A percentile compares a stretch with the other conserved stretches of the same genome.
Conservation (phyloP, 2,329 filamentous ascomycete species). For the Xylaria sp. region DNA sequence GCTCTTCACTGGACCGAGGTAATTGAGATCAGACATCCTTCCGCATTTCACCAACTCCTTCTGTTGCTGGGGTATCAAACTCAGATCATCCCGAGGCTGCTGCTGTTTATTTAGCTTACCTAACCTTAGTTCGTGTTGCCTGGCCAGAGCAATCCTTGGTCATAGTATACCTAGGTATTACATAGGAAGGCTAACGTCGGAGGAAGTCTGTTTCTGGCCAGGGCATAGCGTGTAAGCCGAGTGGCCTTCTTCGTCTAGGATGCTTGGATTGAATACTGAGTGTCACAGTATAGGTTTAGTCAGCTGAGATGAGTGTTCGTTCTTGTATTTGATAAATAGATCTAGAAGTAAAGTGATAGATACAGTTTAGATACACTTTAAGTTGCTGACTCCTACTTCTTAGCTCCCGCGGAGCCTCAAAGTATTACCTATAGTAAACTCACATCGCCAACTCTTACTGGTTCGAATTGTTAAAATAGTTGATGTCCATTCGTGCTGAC, state of each 20-base stretch:
- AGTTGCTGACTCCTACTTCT: not conserved
- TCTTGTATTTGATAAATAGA: slow-evolving; percentile 1
- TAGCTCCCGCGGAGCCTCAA: not conserved
- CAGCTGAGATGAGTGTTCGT: not conserved
- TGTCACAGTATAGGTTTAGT: not conserved
- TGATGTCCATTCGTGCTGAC: slow-evolving; percentile 13
- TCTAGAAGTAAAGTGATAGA: not conserved
- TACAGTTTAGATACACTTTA: not conserved
- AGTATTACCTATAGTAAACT: not conserved
- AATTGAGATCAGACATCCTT: not conserved
- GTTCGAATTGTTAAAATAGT: not conserved
- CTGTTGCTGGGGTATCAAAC: slow-evolving; percentile 6
- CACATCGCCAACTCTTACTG: not conserved
- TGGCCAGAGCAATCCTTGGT: not conserved
- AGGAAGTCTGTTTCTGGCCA: slow-evolving; percentile 1
- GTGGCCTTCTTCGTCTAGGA: not conserved
- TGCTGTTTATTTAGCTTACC: not conserved
- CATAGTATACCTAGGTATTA: not conserved
- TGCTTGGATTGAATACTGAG: not conserved
- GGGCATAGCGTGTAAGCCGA: not conserved
- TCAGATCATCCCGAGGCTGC: not conserved
- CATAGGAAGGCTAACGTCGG: not conserved
- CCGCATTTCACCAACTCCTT: not conserved
- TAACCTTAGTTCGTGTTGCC: not conserved
- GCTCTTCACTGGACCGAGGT: not conserved